Evolutionary conservation across 768 basidiomycete species (phyloP), one percentile per base, ranked within the genome.

Genomic region (Tulasnella sp.): DNA sequence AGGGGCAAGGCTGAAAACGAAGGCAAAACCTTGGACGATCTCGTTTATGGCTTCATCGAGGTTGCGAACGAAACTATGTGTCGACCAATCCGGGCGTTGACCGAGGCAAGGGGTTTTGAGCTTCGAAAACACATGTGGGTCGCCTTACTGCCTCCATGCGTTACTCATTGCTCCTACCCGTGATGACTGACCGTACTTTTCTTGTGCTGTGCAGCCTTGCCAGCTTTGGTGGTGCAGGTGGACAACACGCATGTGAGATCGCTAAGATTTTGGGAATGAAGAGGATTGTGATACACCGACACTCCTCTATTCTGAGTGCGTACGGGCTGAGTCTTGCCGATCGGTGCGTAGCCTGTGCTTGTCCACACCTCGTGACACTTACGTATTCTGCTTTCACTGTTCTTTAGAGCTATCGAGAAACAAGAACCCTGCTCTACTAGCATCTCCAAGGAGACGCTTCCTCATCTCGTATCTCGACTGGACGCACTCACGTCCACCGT

Each of bases 31-130:
- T 68, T 92, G 30, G 89, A 94, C 66, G 91, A 95, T 69, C 83
- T 95, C 41, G 86, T 92, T 9, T 93, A 88, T 63, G 94, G 89
- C 3, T 96, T 93, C 71, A 86, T 97, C 73, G 90, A 93, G 67
- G 92, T 95, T 9, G 93, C 93, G 8, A 96, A 96, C 65, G 94
- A 97, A 74, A 93, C 90, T 0, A 97, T 97, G 93, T 87, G 85
- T 64, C 75, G 94, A 49, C 94, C 94, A 7, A 95, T 97, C 59
- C 83, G 94, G 2, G 83, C 90, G 1, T 70, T 95, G 64, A 96
- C 93, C 0, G 93, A 96, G 70, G 89, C 91, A 1, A 76, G 88
- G 45, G 93, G 93, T 24, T 81, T 89, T 70, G 85, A 88, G 2
- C 87, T 87, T 0, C 78, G 81, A 1, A 83, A 82, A 64, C 93